Percentiles rank a stretch among this genome's conserved stretches.
These are phyloP conservation scores for Fusarium brachygibbosum DNA, from an alignment of 2,329 filamentous ascomycete genomes.

Conservation along the genomic window DNA sequence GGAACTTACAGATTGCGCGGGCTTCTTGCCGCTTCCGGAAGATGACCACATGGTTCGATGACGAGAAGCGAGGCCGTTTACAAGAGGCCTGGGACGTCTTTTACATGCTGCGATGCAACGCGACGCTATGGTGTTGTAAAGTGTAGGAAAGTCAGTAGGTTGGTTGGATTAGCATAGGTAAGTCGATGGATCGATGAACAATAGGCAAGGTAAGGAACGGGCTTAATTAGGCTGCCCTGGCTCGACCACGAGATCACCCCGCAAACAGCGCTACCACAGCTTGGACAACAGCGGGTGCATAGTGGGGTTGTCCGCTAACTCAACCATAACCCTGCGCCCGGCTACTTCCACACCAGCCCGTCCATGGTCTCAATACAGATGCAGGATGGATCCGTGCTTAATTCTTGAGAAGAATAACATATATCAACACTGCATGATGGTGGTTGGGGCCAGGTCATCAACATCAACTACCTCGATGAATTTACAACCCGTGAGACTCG, in stretches of 20 bases:
- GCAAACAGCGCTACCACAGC: slow-evolving; percentile 36
- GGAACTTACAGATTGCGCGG: slow-evolving; percentile 75
- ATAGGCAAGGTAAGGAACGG: slow-evolving; percentile 18
- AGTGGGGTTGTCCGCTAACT: slow-evolving; percentile 29
- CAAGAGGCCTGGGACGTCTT: slow-evolving; percentile 43
- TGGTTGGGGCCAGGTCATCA: neutral
- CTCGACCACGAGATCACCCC: slow-evolving; percentile 40
- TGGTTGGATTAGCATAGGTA: slow-evolving; percentile 17
- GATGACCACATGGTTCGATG: slow-evolving; percentile 71
- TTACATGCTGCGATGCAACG: slow-evolving; percentile 52
- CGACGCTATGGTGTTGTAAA: slow-evolving; percentile 46
- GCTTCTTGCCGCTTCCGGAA: slow-evolving; percentile 76
- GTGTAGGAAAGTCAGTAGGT: slow-evolving; percentile 35
- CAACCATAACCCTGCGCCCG: slow-evolving; percentile 1
- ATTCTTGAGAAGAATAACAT: slow-evolving; percentile 1
- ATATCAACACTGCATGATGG: neutral
- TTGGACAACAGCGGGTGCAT: slow-evolving; percentile 30
- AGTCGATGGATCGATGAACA: slow-evolving; percentile 32
- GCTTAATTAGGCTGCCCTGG: slow-evolving; percentile 29
- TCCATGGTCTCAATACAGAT: neutral
- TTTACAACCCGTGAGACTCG: neutral
- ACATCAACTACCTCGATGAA: neutral
- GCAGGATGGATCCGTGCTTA: neutral
- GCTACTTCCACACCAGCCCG: neutral
- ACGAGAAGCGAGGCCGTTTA: slow-evolving; percentile 43